phyloP scores from a whole-genome alignment of 371 early-diverging fungal genomes.

The Saksenaea oblongispora region DNA sequence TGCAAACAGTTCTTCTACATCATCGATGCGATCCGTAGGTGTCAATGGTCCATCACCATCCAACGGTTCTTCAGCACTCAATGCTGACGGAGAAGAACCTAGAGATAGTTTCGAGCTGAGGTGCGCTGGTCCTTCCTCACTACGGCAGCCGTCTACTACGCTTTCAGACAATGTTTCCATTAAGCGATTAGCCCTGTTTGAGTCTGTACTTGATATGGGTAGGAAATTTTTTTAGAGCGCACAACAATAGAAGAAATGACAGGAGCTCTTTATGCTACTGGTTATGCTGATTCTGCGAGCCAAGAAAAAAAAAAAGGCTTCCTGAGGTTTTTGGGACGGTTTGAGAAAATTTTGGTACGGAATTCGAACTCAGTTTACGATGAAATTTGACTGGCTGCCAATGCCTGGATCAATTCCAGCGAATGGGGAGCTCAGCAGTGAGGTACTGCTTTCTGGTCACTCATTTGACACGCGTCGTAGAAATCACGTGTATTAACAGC shows the following conservation, averaged over 20 bases:
- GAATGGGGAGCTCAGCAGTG: too few species aligned
- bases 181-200: not conserved
- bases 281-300: not conserved
- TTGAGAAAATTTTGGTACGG: too few species aligned
- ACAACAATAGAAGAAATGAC: too few species aligned
- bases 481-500: too few species aligned
- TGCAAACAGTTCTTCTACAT: conserved; percentile 9
- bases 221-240: too few species aligned
- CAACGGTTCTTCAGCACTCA: conserved; percentile 36
- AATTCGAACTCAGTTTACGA: too few species aligned
- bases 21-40: conserved; percentile 14
- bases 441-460: too few species aligned
- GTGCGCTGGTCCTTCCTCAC: conserved; percentile 25
- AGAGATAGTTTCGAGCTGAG: conserved; percentile 45
- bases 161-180: not conserved
- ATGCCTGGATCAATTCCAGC: too few species aligned
- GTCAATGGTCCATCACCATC: conserved; percentile 27
- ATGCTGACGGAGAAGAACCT: conserved; percentile 46
- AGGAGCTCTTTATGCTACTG: too few species aligned
- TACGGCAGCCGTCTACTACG: not conserved
- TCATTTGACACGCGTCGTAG: too few species aligned
- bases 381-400: too few species aligned
- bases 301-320: not conserved
- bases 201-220: not conserved
- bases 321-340: too few species aligned